Evolutionary conservation across 805 yeast genomes (phyloP).

Genomic region (Saturnispora gosingensis): DNA sequence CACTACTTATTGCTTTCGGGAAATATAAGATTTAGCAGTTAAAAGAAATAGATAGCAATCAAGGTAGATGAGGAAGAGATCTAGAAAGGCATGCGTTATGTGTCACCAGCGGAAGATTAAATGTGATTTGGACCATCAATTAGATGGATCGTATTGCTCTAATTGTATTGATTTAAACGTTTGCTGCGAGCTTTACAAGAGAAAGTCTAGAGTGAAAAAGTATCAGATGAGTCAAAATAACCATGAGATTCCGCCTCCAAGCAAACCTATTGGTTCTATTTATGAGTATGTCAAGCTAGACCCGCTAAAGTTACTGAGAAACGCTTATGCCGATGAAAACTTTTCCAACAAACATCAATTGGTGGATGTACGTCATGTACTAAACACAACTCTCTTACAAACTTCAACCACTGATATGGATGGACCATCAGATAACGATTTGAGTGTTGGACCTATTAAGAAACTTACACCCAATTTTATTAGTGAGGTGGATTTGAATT

Average conservation of each 20-base stretch:
- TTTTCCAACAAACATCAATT: neutral
- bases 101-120: conserved; percentile 75
- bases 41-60: neutral
- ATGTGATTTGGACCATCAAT: conserved; percentile 50
- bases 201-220: conserved; percentile 47
- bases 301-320: conserved; percentile 15
- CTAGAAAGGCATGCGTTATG: conserved; percentile 65
- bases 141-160: conserved; percentile 39
- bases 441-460: neutral
- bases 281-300: conserved; percentile 9
- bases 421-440: neutral
- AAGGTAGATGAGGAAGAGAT: conserved; percentile 39
- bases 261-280: conserved; percentile 3
- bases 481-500: conserved; percentile 14
- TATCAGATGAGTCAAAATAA: conserved; percentile 17
- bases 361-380: neutral
- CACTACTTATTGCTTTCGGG: neutral
- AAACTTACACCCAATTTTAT: conserved; percentile 2
- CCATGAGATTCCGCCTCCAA: conserved; percentile 6
- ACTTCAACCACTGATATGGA: neutral
- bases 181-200: conserved; percentile 61
- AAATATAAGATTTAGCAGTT: neutral
- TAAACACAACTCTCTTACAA: neutral
- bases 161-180: conserved; percentile 65
- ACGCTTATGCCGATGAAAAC: neutral